Evolutionary conservation across 352 stramenopile genomes (phyloP).

Genomic region (Globisporangium recalcitrans): DNA sequence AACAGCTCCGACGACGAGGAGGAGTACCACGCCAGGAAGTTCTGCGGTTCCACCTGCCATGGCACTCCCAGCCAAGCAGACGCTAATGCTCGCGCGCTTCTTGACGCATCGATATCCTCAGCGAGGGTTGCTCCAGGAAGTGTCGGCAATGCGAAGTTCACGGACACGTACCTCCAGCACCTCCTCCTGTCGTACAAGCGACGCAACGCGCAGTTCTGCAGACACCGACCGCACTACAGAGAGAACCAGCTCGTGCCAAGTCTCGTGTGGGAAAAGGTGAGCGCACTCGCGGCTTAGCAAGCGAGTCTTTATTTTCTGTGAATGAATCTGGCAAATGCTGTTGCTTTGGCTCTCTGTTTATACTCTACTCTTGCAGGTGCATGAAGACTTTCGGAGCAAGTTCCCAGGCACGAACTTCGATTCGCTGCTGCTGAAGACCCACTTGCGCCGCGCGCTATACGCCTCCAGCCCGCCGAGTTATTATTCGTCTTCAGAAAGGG

Average conservation of each 20-base stretch:
- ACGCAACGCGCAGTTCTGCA: not conserved
- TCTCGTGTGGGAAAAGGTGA: not conserved
- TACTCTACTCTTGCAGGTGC: not conserved
- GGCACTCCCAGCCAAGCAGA: not conserved
- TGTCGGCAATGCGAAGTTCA: not conserved
- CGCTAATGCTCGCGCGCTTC: not conserved
- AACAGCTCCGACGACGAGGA: not conserved
- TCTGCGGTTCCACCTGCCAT: not conserved
- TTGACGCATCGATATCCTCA: not conserved
- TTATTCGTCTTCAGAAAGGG: not conserved
- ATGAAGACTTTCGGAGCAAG: not conserved
- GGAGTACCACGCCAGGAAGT: not conserved
- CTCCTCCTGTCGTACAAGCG: not conserved
- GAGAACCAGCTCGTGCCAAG: not conserved
- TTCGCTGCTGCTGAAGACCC: not conserved
- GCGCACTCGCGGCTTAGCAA: not conserved
- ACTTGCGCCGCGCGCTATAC: not conserved
- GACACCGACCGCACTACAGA: not conserved
- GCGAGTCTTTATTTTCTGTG: too few relatives aligned
- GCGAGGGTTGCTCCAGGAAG: not conserved
- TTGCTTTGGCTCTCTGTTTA: not conserved
- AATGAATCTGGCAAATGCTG: too few relatives aligned
- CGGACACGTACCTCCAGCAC: not conserved
- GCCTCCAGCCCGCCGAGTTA: not conserved
- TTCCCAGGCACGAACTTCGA: not conserved